Base-by-base conservation (phyloP, 2,329 filamentous ascomycete species). In the Penicillium sp. region DNA sequence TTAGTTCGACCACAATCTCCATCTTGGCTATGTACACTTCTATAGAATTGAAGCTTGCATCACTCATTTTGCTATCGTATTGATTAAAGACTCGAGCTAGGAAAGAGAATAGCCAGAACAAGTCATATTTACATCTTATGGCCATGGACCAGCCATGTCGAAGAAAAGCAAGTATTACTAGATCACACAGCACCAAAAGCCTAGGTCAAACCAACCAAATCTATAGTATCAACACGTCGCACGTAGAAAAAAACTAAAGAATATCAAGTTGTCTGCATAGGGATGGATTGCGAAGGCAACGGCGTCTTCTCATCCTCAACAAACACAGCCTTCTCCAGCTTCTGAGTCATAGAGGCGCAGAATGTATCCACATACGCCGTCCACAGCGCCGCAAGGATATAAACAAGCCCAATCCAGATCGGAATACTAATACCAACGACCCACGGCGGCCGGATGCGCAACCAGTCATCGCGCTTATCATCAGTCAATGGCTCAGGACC, bases 361-460 rank as follows among this genome's bases (percentile, higher is more conserved):
- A 77, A 76, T 8, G 74, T 72, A 65, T 82, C 80, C n/a, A 82
- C 78, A 64, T 80, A 81, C 13, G 73, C 77, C 41, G 80, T 82
- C 80, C 80, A 82, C 42, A 79, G 71, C 63, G 78, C 76, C 0
- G 80, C 80, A 33, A 75, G 71, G 0, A 70, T 68, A 69, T 82
- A 82, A 5, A 80, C 75, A 33, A 81, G 57, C 3, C 63, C 69
- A 43, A 80, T 75, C 69, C 80, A 82, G 9, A 77, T 67, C 6
- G 80, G 71, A 35, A 81, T 77, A 31, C 75, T 72, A 21, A 78
- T 55, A 4, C 68, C 67, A 63, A 79, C 77, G 21, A 71, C 73
- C 62, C 72, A 69, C 19, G 74, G 70, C 15, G 70, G 67, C n/a
- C 74, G 73, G 21, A 77, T 67, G 4, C 71, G 73, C 27, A 82